Percentiles rank a stretch among this genome's conserved stretches.
Evolutionary conservation across 805 yeast species (phyloP).

Genomic region (Candida sakaeoensis): DNA sequence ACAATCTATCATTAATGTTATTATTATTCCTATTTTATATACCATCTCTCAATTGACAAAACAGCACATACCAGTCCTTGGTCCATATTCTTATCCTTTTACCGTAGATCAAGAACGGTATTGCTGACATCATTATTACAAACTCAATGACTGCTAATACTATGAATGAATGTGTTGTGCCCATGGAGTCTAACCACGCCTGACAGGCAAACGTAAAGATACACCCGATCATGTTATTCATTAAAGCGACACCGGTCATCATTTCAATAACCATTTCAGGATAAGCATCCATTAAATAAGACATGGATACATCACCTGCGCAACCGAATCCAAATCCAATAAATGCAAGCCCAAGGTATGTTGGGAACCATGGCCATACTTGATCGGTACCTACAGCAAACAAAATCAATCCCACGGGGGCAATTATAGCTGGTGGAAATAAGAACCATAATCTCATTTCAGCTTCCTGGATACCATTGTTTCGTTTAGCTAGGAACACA

Average conservation of each 20-base stretch:
- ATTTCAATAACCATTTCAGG: constrained; percentile 39
- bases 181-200: constrained; percentile 34
- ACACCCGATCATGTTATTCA: constrained; percentile 36
- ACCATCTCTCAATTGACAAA: constrained; percentile 7
- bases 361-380: constrained; percentile 34
- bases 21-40: too few relatives aligned
- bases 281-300: constrained; percentile 38
- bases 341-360: constrained; percentile 34
- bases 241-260: constrained; percentile 37
- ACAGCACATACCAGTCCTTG: constrained; percentile 28
- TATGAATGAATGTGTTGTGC: constrained; percentile 33
- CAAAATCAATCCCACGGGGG: constrained; percentile 32
- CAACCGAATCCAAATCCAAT: constrained; percentile 39
- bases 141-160: constrained; percentile 35
- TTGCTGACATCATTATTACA: constrained; percentile 26
- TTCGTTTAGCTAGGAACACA: constrained; percentile 35
- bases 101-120: constrained; percentile 22
- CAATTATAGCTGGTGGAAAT: constrained; percentile 30
- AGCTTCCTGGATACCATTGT: constrained; percentile 35
- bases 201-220: constrained; percentile 37
- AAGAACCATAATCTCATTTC: constrained; percentile 35
- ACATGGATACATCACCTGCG: constrained; percentile 36
- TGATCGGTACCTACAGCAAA: constrained; percentile 38
- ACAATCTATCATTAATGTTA: too few relatives aligned
- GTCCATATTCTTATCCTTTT: constrained; percentile 31